Conservation (phyloP, 1,284 basidiomycete genomes). For the Pascua guehoae region DNA sequence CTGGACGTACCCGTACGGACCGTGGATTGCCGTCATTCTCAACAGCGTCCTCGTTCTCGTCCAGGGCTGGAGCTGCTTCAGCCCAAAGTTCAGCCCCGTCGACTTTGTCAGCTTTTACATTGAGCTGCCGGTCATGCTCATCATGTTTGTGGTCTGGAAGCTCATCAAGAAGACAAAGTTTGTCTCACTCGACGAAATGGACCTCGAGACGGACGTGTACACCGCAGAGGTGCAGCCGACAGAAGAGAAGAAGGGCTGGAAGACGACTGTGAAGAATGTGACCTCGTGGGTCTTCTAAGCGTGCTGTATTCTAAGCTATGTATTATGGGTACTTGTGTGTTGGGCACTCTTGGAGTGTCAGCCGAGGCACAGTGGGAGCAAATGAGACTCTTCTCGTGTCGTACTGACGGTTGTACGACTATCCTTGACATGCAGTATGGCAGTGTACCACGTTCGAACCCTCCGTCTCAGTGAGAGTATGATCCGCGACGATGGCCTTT, state of each 20-base stretch:
- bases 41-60: slow-evolving; percentile 42
- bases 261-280: not conserved
- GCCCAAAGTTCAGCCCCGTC: slow-evolving; percentile 9
- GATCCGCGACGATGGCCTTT: too few species aligned
- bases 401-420: too few species aligned
- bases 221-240: slow-evolving; percentile 47
- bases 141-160: slow-evolving; percentile 60
- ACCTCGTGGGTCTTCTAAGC: not conserved
- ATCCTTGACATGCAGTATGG: too few species aligned
- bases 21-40: slow-evolving; percentile 33
- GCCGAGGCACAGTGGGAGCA: too few species aligned
- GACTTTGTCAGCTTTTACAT: slow-evolving; percentile 49
- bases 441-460: too few species aligned
- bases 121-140: slow-evolving; percentile 69
- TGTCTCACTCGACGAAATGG: slow-evolving; percentile 29
- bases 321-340: too few species aligned
- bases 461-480: too few species aligned
- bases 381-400: too few species aligned
- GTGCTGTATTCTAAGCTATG: too few species aligned
- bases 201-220: slow-evolving; percentile 54
- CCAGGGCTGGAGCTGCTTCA: slow-evolving; percentile 58
- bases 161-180: slow-evolving; percentile 34
- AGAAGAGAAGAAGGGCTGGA: not conserved
- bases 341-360: too few species aligned
- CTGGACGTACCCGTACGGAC: slow-evolving; percentile 33